A percentile compares a stretch with the other conserved stretches of the same genome.
phyloP scores from a whole-genome alignment of 208 protist genomes.

The Wallacemonas rigidus region DNA sequence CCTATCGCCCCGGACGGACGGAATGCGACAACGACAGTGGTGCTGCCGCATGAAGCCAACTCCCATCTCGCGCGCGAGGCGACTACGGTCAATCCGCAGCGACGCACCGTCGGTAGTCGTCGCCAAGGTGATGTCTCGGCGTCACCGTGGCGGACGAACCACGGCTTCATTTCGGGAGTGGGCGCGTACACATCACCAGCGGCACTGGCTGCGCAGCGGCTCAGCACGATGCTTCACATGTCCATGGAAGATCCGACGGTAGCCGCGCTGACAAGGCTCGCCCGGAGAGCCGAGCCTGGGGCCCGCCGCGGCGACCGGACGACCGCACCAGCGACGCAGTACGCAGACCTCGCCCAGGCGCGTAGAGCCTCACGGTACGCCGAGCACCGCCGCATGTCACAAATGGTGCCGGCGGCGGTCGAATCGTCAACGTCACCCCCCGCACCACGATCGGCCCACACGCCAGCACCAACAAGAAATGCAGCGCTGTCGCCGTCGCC shows the following conservation, averaged over 20 bases:
- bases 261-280: neutral
- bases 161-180: slow-evolving; percentile 3
- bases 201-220: slow-evolving; percentile 58
- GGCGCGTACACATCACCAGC: slow-evolving; percentile 44
- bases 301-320: too few species aligned
- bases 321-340: neutral
- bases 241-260: slow-evolving; percentile 51
- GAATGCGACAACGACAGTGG: slow-evolving; percentile 4
- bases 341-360: slow-evolving; percentile 7
- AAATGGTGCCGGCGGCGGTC: neutral
- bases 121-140: neutral
- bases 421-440: neutral
- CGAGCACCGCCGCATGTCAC: slow-evolving; percentile 3
- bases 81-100: neutral
- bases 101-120: neutral
- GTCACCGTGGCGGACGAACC: neutral
- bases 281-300: neutral
- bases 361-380: slow-evolving; percentile 10
- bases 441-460: neutral
- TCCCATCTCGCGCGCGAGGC: neutral
- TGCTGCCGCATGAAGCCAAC: slow-evolving; percentile 10
- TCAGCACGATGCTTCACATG: slow-evolving; percentile 52
- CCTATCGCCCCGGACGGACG: slow-evolving; percentile 24
- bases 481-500: neutral
- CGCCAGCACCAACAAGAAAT: neutral